Percentiles rank a stretch among this genome's conserved stretches.
These are phyloP conservation scores for Penstemon newberryi DNA, from an alignment of 257 asterid genomes.

Conservation along the genomic window DNA sequence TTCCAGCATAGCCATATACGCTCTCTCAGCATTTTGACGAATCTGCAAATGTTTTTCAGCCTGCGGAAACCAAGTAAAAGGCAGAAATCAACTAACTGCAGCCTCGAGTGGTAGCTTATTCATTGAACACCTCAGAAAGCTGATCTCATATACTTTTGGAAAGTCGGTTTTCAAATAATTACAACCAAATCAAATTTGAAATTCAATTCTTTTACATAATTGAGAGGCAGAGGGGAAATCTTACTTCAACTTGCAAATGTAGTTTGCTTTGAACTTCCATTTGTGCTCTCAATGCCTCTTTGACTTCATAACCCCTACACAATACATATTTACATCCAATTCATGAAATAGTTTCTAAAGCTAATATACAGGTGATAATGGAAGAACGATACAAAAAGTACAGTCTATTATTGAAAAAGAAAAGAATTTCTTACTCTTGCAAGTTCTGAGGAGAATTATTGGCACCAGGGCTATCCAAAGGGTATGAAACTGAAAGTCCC, in stretches of 20 bases:
- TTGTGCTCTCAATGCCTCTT: conserved; percentile 91
- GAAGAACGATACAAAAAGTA: conserved; percentile 13
- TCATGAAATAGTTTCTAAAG: conserved; percentile 9
- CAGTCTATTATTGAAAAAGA: background rate
- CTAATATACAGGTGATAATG: background rate
- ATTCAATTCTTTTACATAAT: background rate
- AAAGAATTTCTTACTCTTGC: conserved; percentile 57
- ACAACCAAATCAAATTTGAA: background rate
- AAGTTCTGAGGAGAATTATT: conserved; percentile 57
- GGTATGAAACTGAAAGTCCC: conserved; percentile 56
- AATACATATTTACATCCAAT: conserved; percentile 20
- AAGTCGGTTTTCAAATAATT: too few relatives aligned
- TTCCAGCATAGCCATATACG: conserved; percentile 76
- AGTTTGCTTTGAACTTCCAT: conserved; percentile 94
- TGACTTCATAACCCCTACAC: conserved; percentile 78
- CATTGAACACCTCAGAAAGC: background rate
- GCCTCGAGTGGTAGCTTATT: too few relatives aligned
- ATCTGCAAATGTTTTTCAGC: conserved; percentile 82
- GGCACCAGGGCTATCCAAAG: conserved; percentile 61
- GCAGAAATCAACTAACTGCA: too few relatives aligned
- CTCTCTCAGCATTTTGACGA: conserved; percentile 72
- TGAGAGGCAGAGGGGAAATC: background rate
- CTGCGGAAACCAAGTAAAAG: conserved; percentile 38
- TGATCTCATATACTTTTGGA: too few relatives aligned
- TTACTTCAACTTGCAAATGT: conserved; percentile 92